Evolutionary conservation across 768 basidiomycete genomes (phyloP).

Genomic region (Lactifluus pinguis): DNA sequence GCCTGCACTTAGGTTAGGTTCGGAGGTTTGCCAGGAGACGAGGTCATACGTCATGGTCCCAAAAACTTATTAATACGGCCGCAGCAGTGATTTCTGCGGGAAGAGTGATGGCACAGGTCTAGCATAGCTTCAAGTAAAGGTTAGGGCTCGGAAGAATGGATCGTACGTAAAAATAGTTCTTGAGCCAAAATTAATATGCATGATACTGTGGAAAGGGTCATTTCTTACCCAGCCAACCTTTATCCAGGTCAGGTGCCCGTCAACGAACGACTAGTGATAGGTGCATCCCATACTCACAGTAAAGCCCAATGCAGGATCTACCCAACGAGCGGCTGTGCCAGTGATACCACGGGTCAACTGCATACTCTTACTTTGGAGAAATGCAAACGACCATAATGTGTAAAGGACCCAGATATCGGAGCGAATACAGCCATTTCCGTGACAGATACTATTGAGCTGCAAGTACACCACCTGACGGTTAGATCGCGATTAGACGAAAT

Average conservation of each 20-base stretch:
- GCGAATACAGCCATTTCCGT: slow-evolving; percentile 26
- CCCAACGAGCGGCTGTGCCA: slow-evolving; percentile 25
- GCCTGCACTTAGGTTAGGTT: background rate
- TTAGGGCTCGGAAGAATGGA: background rate
- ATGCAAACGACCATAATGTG: slow-evolving; percentile 22
- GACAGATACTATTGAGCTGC: slow-evolving; percentile 24
- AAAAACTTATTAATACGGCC: slow-evolving; percentile 13
- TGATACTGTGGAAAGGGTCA: background rate
- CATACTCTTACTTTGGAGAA: background rate
- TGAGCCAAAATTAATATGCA: background rate
- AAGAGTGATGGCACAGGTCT: slow-evolving; percentile 17
- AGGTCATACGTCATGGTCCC: slow-evolving; percentile 15
- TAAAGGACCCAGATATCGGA: slow-evolving; percentile 25
- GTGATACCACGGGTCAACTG: background rate
- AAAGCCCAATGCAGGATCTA: slow-evolving; percentile 27
- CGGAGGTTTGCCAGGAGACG: background rate
- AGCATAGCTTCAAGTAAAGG: background rate
- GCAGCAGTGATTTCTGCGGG: slow-evolving; percentile 19
- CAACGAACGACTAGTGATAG: background rate
- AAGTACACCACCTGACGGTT: background rate
- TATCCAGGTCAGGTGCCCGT: background rate
- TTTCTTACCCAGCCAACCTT: slow-evolving; percentile 19
- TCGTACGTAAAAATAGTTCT: slow-evolving; percentile 19
- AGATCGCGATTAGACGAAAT: background rate
- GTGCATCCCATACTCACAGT: slow-evolving; percentile 19